Conservation (phyloP, 352 stramenopile genomes). For the Phytophthora chlamydospora region DNA sequence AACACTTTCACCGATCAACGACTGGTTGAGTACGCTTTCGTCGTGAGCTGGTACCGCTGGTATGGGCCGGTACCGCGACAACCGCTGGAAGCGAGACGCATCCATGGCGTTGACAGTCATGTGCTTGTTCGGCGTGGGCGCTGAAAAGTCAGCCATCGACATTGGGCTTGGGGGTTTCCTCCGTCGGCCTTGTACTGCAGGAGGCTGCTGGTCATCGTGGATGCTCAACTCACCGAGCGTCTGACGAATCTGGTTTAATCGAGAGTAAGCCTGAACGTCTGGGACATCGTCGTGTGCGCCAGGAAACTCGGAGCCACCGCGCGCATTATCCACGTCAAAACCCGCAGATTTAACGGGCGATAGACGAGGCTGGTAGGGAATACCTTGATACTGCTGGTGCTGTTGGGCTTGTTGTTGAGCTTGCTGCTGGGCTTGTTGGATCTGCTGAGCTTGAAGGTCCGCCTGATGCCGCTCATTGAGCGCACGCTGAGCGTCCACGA, state of each 20-base stretch:
- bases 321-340: conserved; percentile 13
- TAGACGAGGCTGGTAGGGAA: conserved; percentile 22
- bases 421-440: conserved; percentile 29
- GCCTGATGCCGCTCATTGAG: conserved; percentile 65
- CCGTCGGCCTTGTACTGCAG: conserved; percentile 27
- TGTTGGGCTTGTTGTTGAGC: conserved; percentile 30
- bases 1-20: conserved; percentile 68
- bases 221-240: conserved; percentile 32
- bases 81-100: conserved; percentile 50
- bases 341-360: conserved; percentile 27
- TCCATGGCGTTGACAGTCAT: conserved; percentile 33
- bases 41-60: conserved; percentile 23
- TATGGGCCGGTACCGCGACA: conserved; percentile 41
- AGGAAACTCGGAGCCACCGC: conserved; percentile 1
- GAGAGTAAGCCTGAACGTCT: conserved; percentile 24
- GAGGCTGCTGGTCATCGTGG: conserved; percentile 16
- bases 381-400: conserved; percentile 29
- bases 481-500: conserved; percentile 65
- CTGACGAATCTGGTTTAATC: conserved; percentile 34
- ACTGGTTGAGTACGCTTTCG: conserved; percentile 57
- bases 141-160: conserved; percentile 71
- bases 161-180: conserved; percentile 52
- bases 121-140: conserved; percentile 30
- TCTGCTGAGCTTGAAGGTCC: conserved; percentile 45
- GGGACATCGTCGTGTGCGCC: conserved; percentile 10